Evolutionary conservation across 1,139 yeast genomes (phyloP).

Genomic region (Candida tunisiensis): DNA sequence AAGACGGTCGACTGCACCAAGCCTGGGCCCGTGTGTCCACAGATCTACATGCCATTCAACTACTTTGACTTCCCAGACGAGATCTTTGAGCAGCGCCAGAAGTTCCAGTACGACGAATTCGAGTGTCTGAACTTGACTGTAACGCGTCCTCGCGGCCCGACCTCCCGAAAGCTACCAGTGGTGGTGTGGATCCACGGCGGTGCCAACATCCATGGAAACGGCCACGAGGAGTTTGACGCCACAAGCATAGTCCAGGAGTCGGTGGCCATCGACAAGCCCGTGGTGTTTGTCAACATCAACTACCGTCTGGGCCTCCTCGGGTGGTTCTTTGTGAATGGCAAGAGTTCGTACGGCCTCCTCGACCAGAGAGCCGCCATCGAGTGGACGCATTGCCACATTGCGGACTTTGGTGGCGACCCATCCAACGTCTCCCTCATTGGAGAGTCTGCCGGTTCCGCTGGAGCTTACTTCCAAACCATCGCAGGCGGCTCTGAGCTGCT

Average conservation of each 20-base stretch:
- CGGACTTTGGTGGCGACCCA: conserved; percentile 20
- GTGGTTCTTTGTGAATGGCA: conserved; percentile 18
- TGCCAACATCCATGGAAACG: conserved; percentile 15
- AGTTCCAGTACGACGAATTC: conserved; percentile 11
- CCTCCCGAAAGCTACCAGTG: too few species aligned
- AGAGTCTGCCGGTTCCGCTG: conserved; percentile 16
- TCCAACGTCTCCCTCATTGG: conserved; percentile 23
- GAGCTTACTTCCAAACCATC: conserved; percentile 7
- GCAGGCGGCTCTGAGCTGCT: conserved; percentile 4
- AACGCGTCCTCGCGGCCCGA: conserved; percentile 5
- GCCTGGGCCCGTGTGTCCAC: conserved; percentile 14
- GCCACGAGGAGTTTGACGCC: conserved; percentile 14
- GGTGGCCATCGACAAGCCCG: conserved; percentile 9
- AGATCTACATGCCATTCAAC: conserved; percentile 11
- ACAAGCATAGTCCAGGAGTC: conserved; percentile 4
- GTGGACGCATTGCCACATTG: conserved; percentile 20
- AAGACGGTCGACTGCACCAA: conserved; percentile 5
- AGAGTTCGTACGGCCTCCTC: conserved; percentile 24
- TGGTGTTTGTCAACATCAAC: conserved; percentile 22
- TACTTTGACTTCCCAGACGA: too few species aligned
- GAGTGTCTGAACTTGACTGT: conserved; percentile 9
- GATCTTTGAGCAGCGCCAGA: conserved; percentile 8
- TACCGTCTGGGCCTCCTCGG: conserved; percentile 26
- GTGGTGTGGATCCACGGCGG: conserved; percentile 19
- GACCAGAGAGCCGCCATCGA: conserved; percentile 21